These are phyloP conservation scores for Penicillium riverlandense DNA, from an alignment of 495 filamentous ascomycete genomes.

Conservation along the genomic window DNA sequence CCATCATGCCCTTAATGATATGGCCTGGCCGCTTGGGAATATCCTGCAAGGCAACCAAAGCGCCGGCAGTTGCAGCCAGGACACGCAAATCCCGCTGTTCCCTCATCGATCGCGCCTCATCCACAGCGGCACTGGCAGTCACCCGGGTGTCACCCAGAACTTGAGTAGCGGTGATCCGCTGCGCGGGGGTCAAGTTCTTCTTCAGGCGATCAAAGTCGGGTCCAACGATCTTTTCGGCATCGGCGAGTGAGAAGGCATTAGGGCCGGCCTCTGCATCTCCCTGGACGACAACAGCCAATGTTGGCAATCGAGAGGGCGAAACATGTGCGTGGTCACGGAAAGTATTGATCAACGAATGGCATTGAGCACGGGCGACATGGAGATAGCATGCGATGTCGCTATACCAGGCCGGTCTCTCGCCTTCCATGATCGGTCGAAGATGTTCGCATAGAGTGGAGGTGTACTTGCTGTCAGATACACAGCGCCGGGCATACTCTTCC, in stretches of 20 bases:
- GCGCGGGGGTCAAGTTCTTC: constrained; percentile 72
- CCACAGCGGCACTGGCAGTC: constrained; percentile 61
- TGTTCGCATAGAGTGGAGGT: constrained; percentile 47
- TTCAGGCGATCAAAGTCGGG: constrained; percentile 82
- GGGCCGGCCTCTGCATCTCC: constrained; percentile 85
- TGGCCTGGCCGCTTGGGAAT: constrained; percentile 85
- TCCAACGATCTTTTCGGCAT: constrained; percentile 77
- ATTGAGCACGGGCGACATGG: constrained; percentile 81
- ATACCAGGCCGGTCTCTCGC: constrained; percentile 73
- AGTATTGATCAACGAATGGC: constrained; percentile 77
- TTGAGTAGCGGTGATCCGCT: constrained; percentile 70
- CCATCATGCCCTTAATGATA: constrained; percentile 95
- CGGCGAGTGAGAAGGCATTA: constrained; percentile 78
- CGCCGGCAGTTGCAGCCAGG: constrained; percentile 76
- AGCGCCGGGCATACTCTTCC: constrained; percentile 68
- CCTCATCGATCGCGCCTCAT: constrained; percentile 70
- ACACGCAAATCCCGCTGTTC: constrained; percentile 80
- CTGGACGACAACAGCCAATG: constrained; percentile 82
- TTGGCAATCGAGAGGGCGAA: constrained; percentile 60
- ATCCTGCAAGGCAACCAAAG: constrained; percentile 74
- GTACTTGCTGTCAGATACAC: constrained; percentile 37
- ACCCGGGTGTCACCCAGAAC: constrained; percentile 66
- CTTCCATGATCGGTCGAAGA: constrained; percentile 68
- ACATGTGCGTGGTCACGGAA: constrained; percentile 86
- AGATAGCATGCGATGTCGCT: constrained; percentile 82